A percentile compares a stretch with the other conserved stretches of the same genome.
Evolutionary conservation across 805 yeast genomes (phyloP).

Genomic region (Clavispora santaluciae): DNA sequence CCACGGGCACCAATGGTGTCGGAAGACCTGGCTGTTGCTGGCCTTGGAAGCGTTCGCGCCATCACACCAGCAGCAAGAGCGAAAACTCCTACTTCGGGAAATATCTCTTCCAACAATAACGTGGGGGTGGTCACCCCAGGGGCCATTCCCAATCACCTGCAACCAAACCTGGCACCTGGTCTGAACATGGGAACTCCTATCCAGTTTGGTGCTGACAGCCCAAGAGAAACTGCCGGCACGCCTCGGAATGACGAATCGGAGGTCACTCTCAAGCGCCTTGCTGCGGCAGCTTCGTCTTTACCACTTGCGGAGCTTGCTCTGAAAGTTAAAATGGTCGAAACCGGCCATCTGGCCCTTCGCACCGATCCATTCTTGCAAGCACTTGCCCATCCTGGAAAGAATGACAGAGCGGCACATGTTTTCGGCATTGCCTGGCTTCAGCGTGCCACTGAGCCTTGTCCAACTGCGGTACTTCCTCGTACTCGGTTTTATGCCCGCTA

Average conservation of each 20-base stretch:
- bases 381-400: background rate
- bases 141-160: background rate
- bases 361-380: background rate
- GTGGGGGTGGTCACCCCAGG: background rate
- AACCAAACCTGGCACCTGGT: background rate
- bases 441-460: conserved; percentile 53
- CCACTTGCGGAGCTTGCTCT: conserved; percentile 10
- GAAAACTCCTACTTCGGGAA: no score
- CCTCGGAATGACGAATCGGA: conserved; percentile 6
- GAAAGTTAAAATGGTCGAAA: conserved; percentile 9
- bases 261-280: conserved; percentile 7
- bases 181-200: background rate
- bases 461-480: conserved; percentile 40
- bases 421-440: conserved; percentile 81
- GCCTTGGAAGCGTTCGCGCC: no score
- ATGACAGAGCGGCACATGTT: conserved; percentile 39
- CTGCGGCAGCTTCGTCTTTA: conserved; percentile 2
- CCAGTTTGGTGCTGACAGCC: background rate
- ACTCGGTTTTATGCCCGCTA: conserved; percentile 40
- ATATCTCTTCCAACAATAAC: no score
- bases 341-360: conserved; percentile 2
- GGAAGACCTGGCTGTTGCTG: no score
- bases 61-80: no score
- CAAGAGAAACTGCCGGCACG: background rate
- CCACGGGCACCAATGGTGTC: background rate